Evolutionary conservation across 1,139 yeast genomes (phyloP).

Genomic region (Hansenula lynferdii): DNA sequence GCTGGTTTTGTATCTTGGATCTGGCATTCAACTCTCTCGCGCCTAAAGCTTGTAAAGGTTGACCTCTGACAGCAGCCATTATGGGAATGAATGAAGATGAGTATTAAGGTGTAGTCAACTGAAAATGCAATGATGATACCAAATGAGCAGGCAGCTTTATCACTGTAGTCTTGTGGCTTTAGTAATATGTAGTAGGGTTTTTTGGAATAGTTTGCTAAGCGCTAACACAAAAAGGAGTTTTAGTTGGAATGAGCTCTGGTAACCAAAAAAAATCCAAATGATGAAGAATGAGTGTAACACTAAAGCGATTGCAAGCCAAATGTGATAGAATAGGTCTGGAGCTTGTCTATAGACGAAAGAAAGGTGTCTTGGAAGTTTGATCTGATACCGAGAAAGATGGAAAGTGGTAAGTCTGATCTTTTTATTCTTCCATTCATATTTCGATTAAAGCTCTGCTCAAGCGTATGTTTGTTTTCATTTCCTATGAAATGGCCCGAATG

Average conservation of each 20-base stretch:
- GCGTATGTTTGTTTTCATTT: slow-evolving; percentile 14
- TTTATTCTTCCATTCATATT: not conserved
- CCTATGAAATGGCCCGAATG: slow-evolving; percentile 7
- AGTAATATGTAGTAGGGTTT: not conserved
- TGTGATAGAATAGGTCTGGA: too few species aligned
- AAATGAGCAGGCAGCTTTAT: too few species aligned
- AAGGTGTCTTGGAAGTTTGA: too few species aligned
- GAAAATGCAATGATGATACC: too few species aligned
- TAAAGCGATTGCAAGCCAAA: too few species aligned
- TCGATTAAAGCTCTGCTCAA: not conserved
- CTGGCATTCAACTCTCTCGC: slow-evolving; percentile 26
- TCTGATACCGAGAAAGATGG: not conserved
- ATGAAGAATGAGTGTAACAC: not conserved
- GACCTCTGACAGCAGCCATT: slow-evolving; percentile 27
- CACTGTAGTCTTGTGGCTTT: too few species aligned
- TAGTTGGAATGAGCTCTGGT: not conserved
- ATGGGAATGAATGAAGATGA: too few species aligned
- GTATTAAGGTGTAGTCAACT: too few species aligned
- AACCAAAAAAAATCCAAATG: not conserved
- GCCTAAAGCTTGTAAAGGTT: slow-evolving; percentile 27
- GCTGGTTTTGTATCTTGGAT: slow-evolving; percentile 16
- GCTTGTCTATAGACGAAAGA: too few species aligned
- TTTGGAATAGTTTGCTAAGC: not conserved
- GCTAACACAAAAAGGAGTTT: slow-evolving; percentile 2
- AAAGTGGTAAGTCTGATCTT: not conserved